Conservation (phyloP, 2,329 filamentous ascomycete species). For the Pseudogymnoascus sp. region DNA sequence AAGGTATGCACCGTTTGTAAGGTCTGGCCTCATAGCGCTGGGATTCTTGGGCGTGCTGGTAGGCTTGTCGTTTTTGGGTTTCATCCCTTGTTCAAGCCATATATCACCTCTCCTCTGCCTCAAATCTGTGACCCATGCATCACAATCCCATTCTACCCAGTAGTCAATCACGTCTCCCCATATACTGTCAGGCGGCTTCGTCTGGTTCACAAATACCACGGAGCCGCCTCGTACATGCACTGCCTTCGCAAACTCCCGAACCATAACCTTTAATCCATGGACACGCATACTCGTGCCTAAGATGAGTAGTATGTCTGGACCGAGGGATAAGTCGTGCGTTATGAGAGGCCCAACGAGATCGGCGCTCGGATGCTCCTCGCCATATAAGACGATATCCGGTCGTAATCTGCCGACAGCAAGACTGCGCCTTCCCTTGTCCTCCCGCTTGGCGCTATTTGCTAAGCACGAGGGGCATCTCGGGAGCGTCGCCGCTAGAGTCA, state of each 20-base stretch:
- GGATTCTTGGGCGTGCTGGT: neutral
- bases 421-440: slow-evolving; percentile 60
- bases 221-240: slow-evolving; percentile 60
- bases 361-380: slow-evolving; percentile 64
- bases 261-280: slow-evolving; percentile 64
- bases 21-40: neutral
- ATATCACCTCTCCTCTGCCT: slow-evolving; percentile 27
- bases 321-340: slow-evolving; percentile 58
- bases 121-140: slow-evolving; percentile 63
- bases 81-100: slow-evolving; percentile 25
- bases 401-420: slow-evolving; percentile 61
- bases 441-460: slow-evolving; percentile 53
- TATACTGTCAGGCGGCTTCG: slow-evolving; percentile 62
- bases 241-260: slow-evolving; percentile 64
- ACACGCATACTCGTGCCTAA: slow-evolving; percentile 66
- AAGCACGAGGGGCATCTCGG: slow-evolving; percentile 61
- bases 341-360: slow-evolving; percentile 63
- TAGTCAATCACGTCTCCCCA: slow-evolving; percentile 71
- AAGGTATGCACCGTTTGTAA: slow-evolving; percentile 8
- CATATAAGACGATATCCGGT: slow-evolving; percentile 68
- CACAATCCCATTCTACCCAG: slow-evolving; percentile 70
- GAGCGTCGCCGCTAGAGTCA: slow-evolving; percentile 56
- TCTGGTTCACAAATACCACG: slow-evolving; percentile 68
- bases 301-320: slow-evolving; percentile 62
- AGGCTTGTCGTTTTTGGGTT: slow-evolving; percentile 16